Evolutionary conservation across 768 basidiomycete genomes (phyloP).

Genomic region (Mrakia blollopis): DNA sequence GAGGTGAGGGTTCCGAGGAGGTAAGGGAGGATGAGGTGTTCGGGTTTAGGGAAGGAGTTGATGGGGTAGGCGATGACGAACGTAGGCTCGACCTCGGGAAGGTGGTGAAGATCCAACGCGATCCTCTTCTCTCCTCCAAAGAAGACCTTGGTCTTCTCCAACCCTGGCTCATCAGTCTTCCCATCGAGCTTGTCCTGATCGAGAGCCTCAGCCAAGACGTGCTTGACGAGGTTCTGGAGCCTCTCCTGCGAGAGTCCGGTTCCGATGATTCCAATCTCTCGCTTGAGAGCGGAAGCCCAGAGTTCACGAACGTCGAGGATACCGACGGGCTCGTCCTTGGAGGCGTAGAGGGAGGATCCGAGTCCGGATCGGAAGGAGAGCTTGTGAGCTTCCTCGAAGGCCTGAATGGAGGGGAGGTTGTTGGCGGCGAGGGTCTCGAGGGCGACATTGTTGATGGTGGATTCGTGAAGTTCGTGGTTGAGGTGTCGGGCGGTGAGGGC

Average conservation of each 20-base stretch:
- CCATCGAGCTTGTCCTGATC: slow-evolving; percentile 1
- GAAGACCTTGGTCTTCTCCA: slow-evolving; percentile 62
- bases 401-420: slow-evolving; percentile 60
- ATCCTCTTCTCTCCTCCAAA: slow-evolving; percentile 84
- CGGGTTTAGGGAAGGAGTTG: slow-evolving; percentile 57
- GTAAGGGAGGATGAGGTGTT: slow-evolving; percentile 71
- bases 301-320: slow-evolving; percentile 67
- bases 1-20: slow-evolving; percentile 54
- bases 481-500: slow-evolving; percentile 71
- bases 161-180: neutral
- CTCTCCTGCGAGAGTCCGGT: slow-evolving; percentile 68
- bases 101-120: slow-evolving; percentile 50
- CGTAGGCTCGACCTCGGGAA: slow-evolving; percentile 58
- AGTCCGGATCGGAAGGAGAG: slow-evolving; percentile 93
- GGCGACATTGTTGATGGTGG: slow-evolving; percentile 56
- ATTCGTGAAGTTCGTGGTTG: slow-evolving; percentile 50
- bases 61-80: slow-evolving; percentile 85
- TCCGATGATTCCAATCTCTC: slow-evolving; percentile 68
- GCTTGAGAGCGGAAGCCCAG: slow-evolving; percentile 66
- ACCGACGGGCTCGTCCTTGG: slow-evolving; percentile 58
- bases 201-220: slow-evolving; percentile 49
- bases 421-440: slow-evolving; percentile 63
- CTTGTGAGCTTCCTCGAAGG: slow-evolving; percentile 79
- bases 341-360: slow-evolving; percentile 80
- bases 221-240: slow-evolving; percentile 55